Evolutionary conservation across 352 stramenopile species (phyloP).

Genomic region (Saprolegnia parasitica): DNA sequence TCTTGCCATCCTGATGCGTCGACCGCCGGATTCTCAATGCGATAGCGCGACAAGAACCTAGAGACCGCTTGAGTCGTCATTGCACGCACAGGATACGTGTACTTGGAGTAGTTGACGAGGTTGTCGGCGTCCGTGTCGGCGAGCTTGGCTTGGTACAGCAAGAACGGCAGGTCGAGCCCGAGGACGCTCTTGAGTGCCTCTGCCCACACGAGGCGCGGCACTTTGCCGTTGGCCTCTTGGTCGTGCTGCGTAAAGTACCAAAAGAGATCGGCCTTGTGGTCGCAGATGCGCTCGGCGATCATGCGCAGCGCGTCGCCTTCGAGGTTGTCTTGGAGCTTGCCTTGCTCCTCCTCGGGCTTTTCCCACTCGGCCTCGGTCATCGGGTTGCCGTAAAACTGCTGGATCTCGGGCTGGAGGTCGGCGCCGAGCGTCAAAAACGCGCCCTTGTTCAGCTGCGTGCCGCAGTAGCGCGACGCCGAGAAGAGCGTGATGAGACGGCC

Average conservation of each 20-base stretch:
- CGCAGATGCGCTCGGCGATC: constrained; percentile 91
- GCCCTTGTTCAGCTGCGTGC: constrained; percentile 90
- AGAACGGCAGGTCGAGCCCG: constrained; percentile 86
- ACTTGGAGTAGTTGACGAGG: constrained; percentile 89
- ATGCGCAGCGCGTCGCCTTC: constrained; percentile 89
- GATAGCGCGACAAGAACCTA: constrained; percentile 82
- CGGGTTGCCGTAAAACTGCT: constrained; percentile 91
- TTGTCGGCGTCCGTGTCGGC: constrained; percentile 76
- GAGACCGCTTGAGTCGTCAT: background rate
- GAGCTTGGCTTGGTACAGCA: constrained; percentile 86
- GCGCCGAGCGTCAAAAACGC: constrained; percentile 88
- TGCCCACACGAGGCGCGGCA: constrained; percentile 85
- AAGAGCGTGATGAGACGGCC: constrained; percentile 90
- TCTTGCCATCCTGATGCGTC: constrained; percentile 88
- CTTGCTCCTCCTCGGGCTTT: constrained; percentile 45
- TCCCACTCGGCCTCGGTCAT: constrained; percentile 80
- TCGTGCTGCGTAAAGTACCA: constrained; percentile 94
- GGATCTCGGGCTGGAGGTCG: constrained; percentile 89
- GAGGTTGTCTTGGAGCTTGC: constrained; percentile 70
- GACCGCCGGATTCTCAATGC: constrained; percentile 85
- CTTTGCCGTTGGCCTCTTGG: constrained; percentile 79
- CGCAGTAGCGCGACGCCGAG: constrained; percentile 88
- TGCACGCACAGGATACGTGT: background rate
- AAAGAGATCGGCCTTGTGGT: constrained; percentile 88
- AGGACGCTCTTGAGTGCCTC: constrained; percentile 89